These are phyloP conservation scores for Nakazawaea ishiwadae DNA, from an alignment of 805 yeast genomes.

Conservation along the genomic window DNA sequence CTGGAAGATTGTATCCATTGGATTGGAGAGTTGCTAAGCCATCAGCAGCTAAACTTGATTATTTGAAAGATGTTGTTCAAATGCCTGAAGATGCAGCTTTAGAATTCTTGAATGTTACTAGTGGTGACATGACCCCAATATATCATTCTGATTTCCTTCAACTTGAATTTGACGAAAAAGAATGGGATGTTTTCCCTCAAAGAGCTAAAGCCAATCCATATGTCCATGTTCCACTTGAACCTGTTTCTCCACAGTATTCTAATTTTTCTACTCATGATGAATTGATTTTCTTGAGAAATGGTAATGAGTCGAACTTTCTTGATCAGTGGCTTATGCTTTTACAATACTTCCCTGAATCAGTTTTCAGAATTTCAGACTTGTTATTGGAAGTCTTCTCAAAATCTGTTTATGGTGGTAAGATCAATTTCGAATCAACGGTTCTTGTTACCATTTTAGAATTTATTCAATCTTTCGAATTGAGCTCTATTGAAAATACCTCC, in stretches of 20 bases:
- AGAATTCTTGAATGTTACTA: slow-evolving; percentile 19
- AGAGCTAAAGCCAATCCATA: slow-evolving; percentile 20
- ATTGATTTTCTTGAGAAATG: slow-evolving; percentile 32
- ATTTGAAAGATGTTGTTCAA: slow-evolving; percentile 25
- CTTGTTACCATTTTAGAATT: slow-evolving; percentile 31
- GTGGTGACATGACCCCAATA: slow-evolving; percentile 19
- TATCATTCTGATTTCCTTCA: slow-evolving; percentile 17
- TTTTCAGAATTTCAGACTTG: slow-evolving; percentile 32
- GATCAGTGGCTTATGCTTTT: slow-evolving; percentile 38
- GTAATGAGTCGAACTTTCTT: slow-evolving; percentile 31
- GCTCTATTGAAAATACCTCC: slow-evolving; percentile 18
- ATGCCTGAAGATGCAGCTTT: slow-evolving; percentile 28
- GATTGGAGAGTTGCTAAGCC: slow-evolving; percentile 36
- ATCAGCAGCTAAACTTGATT: slow-evolving; percentile 29
- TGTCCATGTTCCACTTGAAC: slow-evolving; percentile 20
- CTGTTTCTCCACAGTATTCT: slow-evolving; percentile 34
- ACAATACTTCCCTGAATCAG: slow-evolving; percentile 37
- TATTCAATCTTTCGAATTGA: slow-evolving; percentile 29
- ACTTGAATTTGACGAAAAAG: slow-evolving; percentile 21
- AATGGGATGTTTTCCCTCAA: slow-evolving; percentile 23
- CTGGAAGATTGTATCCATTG: slow-evolving; percentile 33
- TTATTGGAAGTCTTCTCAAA: slow-evolving; percentile 29
- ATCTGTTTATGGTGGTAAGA: slow-evolving; percentile 26
- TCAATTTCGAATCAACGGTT: slow-evolving; percentile 30
- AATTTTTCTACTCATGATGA: slow-evolving; percentile 34